phyloP scores from a whole-genome alignment of 352 stramenopile species.

The Aphanomyces cochlioides region DNA sequence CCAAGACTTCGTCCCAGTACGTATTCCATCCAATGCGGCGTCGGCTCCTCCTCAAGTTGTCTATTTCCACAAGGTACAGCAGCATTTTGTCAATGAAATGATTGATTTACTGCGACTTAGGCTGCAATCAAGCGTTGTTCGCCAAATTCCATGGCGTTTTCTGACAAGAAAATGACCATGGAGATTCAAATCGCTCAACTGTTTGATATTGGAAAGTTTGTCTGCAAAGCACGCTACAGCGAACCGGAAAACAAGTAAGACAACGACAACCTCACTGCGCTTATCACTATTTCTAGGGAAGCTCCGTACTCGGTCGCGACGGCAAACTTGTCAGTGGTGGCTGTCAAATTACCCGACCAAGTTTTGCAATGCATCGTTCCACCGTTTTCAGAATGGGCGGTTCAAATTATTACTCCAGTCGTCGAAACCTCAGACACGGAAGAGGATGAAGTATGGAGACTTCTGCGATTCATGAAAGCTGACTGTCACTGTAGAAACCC shows the following conservation, averaged over 20 bases:
- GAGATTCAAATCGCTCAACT: conserved; percentile 42
- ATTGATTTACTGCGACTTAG: not conserved
- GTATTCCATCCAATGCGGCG: conserved; percentile 30
- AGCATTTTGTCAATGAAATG: not conserved
- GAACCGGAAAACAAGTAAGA: conserved; percentile 1
- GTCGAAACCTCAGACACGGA: not conserved
- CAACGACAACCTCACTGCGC: not conserved
- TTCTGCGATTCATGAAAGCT: not conserved
- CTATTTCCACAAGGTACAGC: conserved; percentile 40
- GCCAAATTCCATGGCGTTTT: conserved; percentile 56
- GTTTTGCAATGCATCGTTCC: conserved; percentile 3
- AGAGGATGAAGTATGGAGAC: not conserved
- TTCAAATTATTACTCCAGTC: not conserved
- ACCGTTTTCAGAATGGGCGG: conserved; percentile 15
- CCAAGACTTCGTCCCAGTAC: conserved; percentile 42
- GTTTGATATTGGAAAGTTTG: conserved; percentile 21
- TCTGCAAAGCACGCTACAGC: conserved; percentile 1
- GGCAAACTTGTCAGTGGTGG: not conserved
- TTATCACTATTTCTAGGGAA: not conserved
- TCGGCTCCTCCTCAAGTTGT: conserved; percentile 35
- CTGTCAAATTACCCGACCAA: conserved; percentile 5
- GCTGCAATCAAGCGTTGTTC: conserved; percentile 38
- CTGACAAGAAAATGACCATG: conserved; percentile 39
- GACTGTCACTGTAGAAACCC: not conserved
- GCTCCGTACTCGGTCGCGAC: conserved; percentile 1